These are phyloP conservation scores for Gynandropsis gynandra DNA, from an alignment of 345 rosid genomes.

Conservation along the genomic window DNA sequence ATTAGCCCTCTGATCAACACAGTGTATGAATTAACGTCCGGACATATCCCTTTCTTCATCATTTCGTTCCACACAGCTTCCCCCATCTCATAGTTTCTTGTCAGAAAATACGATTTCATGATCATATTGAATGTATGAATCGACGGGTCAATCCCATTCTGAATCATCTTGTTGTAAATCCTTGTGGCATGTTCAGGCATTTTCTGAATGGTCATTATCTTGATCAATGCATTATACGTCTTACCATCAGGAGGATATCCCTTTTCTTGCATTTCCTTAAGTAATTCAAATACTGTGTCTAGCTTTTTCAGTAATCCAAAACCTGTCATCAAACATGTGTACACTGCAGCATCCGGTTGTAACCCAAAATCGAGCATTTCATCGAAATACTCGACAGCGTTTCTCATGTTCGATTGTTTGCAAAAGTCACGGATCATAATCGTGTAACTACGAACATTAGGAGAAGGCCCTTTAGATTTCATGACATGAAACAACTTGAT, in stretches of 20 bases:
- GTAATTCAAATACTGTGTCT: slow-evolving; percentile 55
- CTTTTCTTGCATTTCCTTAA: slow-evolving; percentile 75
- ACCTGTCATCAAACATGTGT: slow-evolving; percentile 81
- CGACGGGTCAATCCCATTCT: slow-evolving; percentile 51
- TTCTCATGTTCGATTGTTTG: slow-evolving; percentile 64
- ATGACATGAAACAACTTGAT: slow-evolving; percentile 75
- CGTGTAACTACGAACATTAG: slow-evolving; percentile 64
- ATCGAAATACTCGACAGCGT: slow-evolving; percentile 65
- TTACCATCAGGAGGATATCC: slow-evolving; percentile 71
- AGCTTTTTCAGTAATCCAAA: slow-evolving; percentile 64
- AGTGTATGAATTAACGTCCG: slow-evolving; percentile 78
- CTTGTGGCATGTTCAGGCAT: slow-evolving; percentile 64
- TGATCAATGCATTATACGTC: slow-evolving; percentile 77
- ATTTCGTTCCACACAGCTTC: slow-evolving; percentile 73
- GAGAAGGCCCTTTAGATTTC: slow-evolving; percentile 74
- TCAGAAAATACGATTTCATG: slow-evolving; percentile 69
- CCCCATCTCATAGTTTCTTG: slow-evolving; percentile 58
- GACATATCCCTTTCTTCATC: slow-evolving; percentile 59
- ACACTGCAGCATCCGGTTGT: slow-evolving; percentile 59
- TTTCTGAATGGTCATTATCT: slow-evolving; percentile 54
- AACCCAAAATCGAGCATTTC: slow-evolving; percentile 61
- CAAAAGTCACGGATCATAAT: slow-evolving; percentile 62
- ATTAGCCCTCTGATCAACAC: slow-evolving; percentile 72
- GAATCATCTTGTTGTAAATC: slow-evolving; percentile 61
- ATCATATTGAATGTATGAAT: slow-evolving; percentile 81